These are phyloP conservation scores for Leucosporidium scottii DNA, from an alignment of 768 basidiomycete genomes.

Conservation along the genomic window DNA sequence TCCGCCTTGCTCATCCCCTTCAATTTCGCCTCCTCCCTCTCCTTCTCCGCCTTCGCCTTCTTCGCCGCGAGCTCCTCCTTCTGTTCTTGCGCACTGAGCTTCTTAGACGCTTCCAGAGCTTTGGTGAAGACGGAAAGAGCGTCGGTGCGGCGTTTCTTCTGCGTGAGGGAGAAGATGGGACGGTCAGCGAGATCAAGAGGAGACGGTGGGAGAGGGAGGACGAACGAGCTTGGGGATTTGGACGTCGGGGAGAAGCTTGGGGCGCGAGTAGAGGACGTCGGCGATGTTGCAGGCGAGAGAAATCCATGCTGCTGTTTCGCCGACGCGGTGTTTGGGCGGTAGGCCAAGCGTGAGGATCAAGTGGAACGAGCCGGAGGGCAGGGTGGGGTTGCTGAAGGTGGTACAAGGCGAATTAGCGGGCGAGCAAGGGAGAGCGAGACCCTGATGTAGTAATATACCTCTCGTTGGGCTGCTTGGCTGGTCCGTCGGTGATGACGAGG, in stretches of 20 bases:
- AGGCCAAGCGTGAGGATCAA: constrained; percentile 20
- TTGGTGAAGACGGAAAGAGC: not conserved
- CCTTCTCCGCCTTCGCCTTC: not conserved
- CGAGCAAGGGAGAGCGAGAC: not conserved
- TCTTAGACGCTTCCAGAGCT: constrained; percentile 6
- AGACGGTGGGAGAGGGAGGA: not conserved
- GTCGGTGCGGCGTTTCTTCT: not conserved
- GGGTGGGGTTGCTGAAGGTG: not conserved
- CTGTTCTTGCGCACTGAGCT: not conserved
- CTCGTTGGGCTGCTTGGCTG: constrained; percentile 4
- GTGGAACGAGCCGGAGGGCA: constrained; percentile 8
- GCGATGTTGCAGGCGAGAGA: constrained; percentile 20
- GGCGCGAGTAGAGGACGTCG: constrained; percentile 19
- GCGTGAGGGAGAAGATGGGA: too few species aligned
- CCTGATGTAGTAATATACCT: not conserved
- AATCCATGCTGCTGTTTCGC: not conserved
- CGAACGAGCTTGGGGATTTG: constrained; percentile 15
- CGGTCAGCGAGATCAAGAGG: not conserved
- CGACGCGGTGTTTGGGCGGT: not conserved
- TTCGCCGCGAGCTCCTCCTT: not conserved
- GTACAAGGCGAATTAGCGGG: not conserved
- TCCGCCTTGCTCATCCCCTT: not conserved
- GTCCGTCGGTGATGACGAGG: constrained; percentile 18
- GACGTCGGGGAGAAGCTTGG: constrained; percentile 8
- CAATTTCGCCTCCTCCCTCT: not conserved